Conservation (phyloP, 148 eudicot genomes). For the Fagopyrum homotropicum region DNA sequence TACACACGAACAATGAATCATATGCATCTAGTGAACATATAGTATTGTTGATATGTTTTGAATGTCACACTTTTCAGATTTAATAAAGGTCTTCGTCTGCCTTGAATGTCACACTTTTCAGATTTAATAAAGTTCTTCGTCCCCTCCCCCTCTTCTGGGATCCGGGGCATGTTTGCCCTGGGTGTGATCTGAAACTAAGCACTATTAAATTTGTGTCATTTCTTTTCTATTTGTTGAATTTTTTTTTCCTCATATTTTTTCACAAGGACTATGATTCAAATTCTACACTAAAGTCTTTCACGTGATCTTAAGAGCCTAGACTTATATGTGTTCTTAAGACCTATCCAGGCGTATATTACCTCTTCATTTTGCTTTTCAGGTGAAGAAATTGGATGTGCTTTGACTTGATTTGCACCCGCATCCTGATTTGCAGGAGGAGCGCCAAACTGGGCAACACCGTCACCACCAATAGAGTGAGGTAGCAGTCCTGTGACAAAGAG, state of each 20-base stretch:
- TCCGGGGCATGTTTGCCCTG: no score
- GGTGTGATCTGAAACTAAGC: no score
- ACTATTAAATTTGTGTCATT: no score
- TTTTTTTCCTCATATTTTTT: neutral
- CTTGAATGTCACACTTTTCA: no score
- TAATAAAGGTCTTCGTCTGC: no score
- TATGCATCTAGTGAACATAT: neutral
- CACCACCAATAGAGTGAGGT: conserved; percentile 27
- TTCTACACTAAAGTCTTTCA: neutral
- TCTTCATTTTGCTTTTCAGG: conserved; percentile 15
- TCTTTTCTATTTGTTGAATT: neutral
- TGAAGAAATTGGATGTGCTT: conserved; percentile 45
- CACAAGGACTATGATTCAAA: neutral
- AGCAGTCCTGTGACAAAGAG: conserved; percentile 29
- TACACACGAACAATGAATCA: neutral
- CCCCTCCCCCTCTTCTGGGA: no score
- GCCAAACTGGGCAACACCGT: conserved; percentile 14
- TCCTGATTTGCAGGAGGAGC: conserved; percentile 11
- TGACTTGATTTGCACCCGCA: conserved; percentile 18
- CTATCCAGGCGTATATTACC: conserved; percentile 3
- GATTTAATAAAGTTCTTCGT: no score
- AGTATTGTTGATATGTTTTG: no score
- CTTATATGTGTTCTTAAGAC: neutral
- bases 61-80: no score
- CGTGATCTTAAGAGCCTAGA: no score